Evolutionary conservation across 306 rosid species (phyloP).

Genomic region (Cicer yamashitae): DNA sequence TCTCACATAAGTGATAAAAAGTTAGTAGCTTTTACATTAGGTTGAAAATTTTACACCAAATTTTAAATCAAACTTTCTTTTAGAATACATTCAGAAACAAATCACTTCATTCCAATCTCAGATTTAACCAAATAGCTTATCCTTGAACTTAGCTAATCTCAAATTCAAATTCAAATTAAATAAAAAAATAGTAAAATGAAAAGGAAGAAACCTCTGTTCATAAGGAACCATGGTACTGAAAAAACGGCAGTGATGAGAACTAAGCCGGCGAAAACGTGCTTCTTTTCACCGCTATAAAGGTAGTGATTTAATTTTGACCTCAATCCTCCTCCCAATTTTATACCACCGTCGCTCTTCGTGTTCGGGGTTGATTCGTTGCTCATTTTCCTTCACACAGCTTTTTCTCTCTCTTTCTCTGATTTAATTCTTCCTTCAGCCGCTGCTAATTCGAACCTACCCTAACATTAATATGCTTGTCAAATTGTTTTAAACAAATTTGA

Average conservation of each 20-base stretch:
- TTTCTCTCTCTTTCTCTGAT: not conserved
- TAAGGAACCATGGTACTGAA: constrained; percentile 73
- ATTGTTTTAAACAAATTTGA: too few relatives aligned
- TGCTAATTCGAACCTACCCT: not conserved
- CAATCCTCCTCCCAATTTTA: constrained; percentile 53
- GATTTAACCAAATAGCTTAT: not conserved
- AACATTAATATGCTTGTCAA: not conserved
- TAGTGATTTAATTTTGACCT: constrained; percentile 66
- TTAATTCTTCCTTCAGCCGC: not conserved
- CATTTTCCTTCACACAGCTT: constrained; percentile 46
- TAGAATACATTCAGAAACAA: not conserved
- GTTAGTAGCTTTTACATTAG: not conserved
- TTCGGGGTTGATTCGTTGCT: constrained; percentile 57
- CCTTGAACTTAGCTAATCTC: not conserved
- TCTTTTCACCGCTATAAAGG: constrained; percentile 86
- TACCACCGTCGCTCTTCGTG: constrained; percentile 25
- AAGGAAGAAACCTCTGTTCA: constrained; percentile 64
- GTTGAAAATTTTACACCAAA: not conserved
- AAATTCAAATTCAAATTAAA: too few relatives aligned
- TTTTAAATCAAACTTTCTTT: not conserved
- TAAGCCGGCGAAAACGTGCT: constrained; percentile 79
- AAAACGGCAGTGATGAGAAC: constrained; percentile 68
- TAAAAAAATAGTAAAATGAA: not conserved
- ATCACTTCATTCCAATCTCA: not conserved
- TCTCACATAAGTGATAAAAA: not conserved